Evolutionary conservation across 345 rosid species (phyloP).

Genomic region (Citrus glauca): DNA sequence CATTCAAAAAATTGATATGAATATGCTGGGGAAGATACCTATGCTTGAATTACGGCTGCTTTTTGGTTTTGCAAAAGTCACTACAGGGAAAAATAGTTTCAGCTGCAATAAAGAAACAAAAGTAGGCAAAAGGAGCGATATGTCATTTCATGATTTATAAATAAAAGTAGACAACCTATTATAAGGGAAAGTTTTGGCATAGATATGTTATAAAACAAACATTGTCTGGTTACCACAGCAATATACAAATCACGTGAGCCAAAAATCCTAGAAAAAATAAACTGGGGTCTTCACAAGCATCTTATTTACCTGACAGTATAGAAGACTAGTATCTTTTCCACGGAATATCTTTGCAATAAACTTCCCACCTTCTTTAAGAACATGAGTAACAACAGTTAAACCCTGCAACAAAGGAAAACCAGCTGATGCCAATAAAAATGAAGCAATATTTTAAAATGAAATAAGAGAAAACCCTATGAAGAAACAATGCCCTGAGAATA

Average conservation of each 20-base stretch:
- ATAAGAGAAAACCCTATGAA: neutral
- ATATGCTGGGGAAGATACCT: conserved; percentile 36
- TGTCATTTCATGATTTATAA: too few species aligned
- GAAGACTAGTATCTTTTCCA: conserved; percentile 98
- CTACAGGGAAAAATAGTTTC: conserved; percentile 82
- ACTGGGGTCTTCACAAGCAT: conserved; percentile 8
- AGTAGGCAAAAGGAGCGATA: neutral
- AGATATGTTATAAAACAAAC: neutral
- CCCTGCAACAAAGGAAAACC: conserved; percentile 45
- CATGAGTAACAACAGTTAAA: conserved; percentile 79
- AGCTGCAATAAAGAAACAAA: conserved; percentile 47
- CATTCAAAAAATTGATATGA: neutral
- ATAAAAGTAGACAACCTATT: neutral
- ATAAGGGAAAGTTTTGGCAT: neutral
- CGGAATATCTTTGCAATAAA: conserved; percentile 93
- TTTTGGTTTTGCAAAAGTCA: conserved; percentile 95
- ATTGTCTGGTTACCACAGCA: neutral
- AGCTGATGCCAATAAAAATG: neutral
- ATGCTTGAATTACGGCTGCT: conserved; percentile 99
- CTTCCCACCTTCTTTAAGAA: conserved; percentile 88
- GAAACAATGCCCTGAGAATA: neutral
- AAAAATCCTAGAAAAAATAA: neutral
- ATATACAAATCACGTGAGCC: neutral
- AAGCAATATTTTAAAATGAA: neutral
- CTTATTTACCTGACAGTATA: conserved; percentile 76